A percentile compares a stretch with the other conserved stretches of the same genome.
These are phyloP conservation scores for Cystofilobasidium capitatum DNA, from an alignment of 768 basidiomycete genomes.

Conservation along the genomic window DNA sequence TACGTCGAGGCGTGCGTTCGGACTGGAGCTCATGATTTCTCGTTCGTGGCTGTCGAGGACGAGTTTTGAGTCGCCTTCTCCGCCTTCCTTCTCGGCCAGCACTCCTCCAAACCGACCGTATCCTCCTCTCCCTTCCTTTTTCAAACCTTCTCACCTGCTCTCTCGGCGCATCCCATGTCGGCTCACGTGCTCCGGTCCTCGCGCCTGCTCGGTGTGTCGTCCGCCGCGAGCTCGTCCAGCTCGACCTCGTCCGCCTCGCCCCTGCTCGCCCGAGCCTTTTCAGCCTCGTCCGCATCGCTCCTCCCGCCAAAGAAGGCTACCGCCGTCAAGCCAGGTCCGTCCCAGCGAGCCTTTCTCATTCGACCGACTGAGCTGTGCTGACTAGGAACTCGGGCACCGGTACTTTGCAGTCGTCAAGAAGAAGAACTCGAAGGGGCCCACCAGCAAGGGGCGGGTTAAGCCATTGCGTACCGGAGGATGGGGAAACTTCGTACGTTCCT, in stretches of 20 bases:
- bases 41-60: neutral
- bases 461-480: neutral
- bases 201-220: neutral
- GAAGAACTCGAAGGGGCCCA: neutral
- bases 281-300: neutral
- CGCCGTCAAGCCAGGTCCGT: neutral
- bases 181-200: neutral
- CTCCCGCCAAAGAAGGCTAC: conserved; percentile 12
- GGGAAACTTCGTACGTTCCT: conserved; percentile 9
- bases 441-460: neutral
- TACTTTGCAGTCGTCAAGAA: neutral
- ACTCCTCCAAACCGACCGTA: neutral
- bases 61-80: neutral
- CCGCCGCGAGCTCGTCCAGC: neutral
- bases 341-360: neutral
- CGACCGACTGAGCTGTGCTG: neutral
- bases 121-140: neutral
- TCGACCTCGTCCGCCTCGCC: neutral
- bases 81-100: neutral
- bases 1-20: conserved; percentile 20
- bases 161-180: neutral
- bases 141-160: too few relatives aligned
- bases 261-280: neutral
- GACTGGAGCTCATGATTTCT: neutral
- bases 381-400: neutral